phyloP scores from a whole-genome alignment of 495 filamentous ascomycete genomes.

The Usnea hakonensis region DNA sequence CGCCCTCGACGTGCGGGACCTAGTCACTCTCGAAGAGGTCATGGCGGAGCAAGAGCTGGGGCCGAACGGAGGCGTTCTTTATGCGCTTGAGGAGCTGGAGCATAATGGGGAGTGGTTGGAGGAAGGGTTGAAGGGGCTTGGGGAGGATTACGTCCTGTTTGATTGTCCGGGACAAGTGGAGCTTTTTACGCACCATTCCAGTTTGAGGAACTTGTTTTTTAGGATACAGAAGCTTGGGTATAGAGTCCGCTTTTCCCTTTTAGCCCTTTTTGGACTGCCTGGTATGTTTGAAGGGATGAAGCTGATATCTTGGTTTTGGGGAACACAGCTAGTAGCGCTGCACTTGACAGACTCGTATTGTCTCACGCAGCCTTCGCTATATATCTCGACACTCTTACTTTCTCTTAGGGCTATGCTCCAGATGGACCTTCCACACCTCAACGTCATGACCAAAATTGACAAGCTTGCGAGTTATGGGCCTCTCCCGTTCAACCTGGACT shows the following conservation, averaged over 20 bases:
- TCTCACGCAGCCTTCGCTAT: slow-evolving; percentile 84
- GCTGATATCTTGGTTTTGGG: slow-evolving; percentile 21
- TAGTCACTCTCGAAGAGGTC: slow-evolving; percentile 85
- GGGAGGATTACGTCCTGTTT: slow-evolving; percentile 88
- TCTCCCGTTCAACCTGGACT: slow-evolving; percentile 89
- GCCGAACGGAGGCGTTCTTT: slow-evolving; percentile 85
- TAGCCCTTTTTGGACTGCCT: slow-evolving; percentile 4
- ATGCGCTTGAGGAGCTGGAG: slow-evolving; percentile 92
- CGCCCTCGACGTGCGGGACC: slow-evolving; percentile 81
- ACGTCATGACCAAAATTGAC: slow-evolving; percentile 96
- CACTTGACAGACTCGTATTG: slow-evolving; percentile 89
- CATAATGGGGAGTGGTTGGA: slow-evolving; percentile 87
- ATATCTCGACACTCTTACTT: slow-evolving; percentile 86
- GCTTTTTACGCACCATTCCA: slow-evolving; percentile 88
- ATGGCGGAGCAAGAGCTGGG: slow-evolving; percentile 90
- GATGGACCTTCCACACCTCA: slow-evolving; percentile 90
- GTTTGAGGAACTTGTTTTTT: slow-evolving; percentile 83
- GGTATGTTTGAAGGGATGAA: neutral
- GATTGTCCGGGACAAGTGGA: slow-evolving; percentile 97
- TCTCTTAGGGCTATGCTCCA: slow-evolving; percentile 94
- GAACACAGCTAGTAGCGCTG: slow-evolving; percentile 69
- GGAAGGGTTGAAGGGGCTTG: slow-evolving; percentile 63
- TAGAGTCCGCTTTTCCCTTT: slow-evolving; percentile 53
- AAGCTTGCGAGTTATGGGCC: slow-evolving; percentile 71
- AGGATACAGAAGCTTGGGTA: slow-evolving; percentile 85